Conservation (phyloP, 441 rosid genomes). For the Euphorbia corollata region DNA sequence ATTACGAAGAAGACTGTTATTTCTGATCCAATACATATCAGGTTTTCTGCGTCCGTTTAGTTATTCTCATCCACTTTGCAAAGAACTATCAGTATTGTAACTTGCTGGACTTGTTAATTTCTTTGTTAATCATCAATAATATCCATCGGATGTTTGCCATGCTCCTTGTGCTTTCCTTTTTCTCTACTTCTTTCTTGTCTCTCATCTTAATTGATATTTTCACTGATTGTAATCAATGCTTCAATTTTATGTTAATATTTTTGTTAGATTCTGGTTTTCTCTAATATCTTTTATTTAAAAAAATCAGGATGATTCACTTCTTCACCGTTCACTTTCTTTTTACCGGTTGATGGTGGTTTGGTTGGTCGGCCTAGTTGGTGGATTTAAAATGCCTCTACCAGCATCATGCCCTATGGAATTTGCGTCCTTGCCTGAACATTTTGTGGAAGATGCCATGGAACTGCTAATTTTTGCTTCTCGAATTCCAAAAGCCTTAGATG, state of each 20-base stretch:
- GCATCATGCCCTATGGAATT: conserved; percentile 79
- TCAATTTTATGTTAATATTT: neutral
- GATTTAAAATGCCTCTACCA: conserved; percentile 93
- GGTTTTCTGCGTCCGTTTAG: neutral
- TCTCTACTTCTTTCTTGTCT: neutral
- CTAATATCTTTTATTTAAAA: conserved; percentile 14
- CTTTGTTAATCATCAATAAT: neutral
- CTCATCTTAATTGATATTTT: neutral
- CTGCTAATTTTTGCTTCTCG: conserved; percentile 84
- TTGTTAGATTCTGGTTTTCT: conserved; percentile 6
- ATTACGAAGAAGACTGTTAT: neutral
- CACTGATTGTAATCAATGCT: neutral
- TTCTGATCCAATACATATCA: neutral
- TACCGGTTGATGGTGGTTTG: too few species aligned
- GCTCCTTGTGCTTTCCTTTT: neutral
- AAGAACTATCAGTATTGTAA: neutral
- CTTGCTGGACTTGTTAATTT: neutral
- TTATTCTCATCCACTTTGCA: neutral
- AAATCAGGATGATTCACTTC: conserved; percentile 62
- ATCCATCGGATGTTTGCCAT: neutral
- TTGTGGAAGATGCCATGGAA: conserved; percentile 98
- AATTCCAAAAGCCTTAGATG: conserved; percentile 85
- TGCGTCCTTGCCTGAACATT: conserved; percentile 98
- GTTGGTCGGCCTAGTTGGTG: conserved; percentile 75
- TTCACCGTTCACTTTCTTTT: conserved; percentile 28